These are phyloP conservation scores for Fusarium sp. DNA, from an alignment of 2,329 filamentous ascomycete species.

Conservation along the genomic window DNA sequence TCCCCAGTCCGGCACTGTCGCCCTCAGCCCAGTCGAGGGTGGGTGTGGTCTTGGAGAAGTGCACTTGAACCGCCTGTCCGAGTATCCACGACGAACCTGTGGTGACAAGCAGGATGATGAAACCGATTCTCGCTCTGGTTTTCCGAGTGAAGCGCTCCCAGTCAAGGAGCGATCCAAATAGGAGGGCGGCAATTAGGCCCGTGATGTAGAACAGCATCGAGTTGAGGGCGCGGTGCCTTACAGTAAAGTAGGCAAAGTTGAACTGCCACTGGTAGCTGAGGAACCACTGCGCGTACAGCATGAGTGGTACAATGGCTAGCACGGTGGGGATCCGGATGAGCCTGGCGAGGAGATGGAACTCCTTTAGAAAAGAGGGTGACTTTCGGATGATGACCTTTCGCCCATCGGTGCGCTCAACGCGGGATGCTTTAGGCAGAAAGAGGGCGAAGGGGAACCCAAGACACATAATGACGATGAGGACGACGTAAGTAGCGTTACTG, in stretches of 20 bases:
- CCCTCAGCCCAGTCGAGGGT: not conserved
- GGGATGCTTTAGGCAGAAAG: not conserved
- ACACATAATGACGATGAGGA: not conserved
- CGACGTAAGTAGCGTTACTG: not conserved
- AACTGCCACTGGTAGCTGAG: not conserved
- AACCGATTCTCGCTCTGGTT: not conserved
- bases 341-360: not conserved
- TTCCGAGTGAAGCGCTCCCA: not conserved
- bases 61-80: not conserved
- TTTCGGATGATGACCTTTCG: not conserved
- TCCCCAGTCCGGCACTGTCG: not conserved
- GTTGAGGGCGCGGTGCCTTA: not conserved
- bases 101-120: not conserved
- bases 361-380: not conserved
- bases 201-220: not conserved
- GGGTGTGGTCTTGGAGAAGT: not conserved
- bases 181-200: not conserved
- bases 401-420: not conserved
- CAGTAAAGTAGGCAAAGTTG: constrained; percentile 2
- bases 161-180: not conserved
- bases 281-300: not conserved
- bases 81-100: not conserved
- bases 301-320: not conserved
- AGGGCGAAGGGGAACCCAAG: not conserved
- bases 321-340: not conserved